These are phyloP conservation scores for Exophiala sp. DNA, from an alignment of 2,329 filamentous ascomycete genomes.

Conservation along the genomic window DNA sequence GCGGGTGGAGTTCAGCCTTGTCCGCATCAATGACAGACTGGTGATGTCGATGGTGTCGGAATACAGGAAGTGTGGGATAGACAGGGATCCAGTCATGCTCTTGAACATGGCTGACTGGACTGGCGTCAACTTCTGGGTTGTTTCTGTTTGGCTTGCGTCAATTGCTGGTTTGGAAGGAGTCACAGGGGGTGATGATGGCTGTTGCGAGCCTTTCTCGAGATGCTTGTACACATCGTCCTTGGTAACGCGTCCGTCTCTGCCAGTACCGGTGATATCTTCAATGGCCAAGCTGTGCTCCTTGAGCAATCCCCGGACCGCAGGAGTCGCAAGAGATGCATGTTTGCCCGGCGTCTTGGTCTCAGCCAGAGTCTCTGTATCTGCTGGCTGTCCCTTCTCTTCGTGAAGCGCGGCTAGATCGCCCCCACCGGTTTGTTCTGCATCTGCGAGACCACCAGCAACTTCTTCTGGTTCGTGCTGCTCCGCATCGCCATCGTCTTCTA, in stretches of 20 bases:
- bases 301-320: slow-evolving; percentile 82
- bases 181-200: slow-evolving; percentile 31
- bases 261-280: slow-evolving; percentile 73
- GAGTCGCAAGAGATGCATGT: slow-evolving; percentile 76
- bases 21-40: slow-evolving; percentile 67
- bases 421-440: slow-evolving; percentile 18
- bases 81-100: slow-evolving; percentile 86
- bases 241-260: slow-evolving; percentile 82
- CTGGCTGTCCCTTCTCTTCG: slow-evolving; percentile 38
- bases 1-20: slow-evolving; percentile 66
- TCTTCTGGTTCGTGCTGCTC: slow-evolving; percentile 54
- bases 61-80: slow-evolving; percentile 93
- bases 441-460: slow-evolving; percentile 35
- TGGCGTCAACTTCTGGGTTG: slow-evolving; percentile 65
- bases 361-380: slow-evolving; percentile 3
- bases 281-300: slow-evolving; percentile 79
- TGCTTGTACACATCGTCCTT: slow-evolving; percentile 88
- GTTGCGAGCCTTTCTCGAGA: slow-evolving; percentile 51
- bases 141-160: slow-evolving; percentile 60
- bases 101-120: slow-evolving; percentile 96
- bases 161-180: slow-evolving; percentile 37
- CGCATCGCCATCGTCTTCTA: slow-evolving; percentile 24
- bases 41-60: slow-evolving; percentile 85
- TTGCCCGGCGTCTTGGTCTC: slow-evolving; percentile 38
- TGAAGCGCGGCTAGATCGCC: slow-evolving; percentile 29